Conservation (phyloP, 768 basidiomycete species). For the Russula sp. region DNA sequence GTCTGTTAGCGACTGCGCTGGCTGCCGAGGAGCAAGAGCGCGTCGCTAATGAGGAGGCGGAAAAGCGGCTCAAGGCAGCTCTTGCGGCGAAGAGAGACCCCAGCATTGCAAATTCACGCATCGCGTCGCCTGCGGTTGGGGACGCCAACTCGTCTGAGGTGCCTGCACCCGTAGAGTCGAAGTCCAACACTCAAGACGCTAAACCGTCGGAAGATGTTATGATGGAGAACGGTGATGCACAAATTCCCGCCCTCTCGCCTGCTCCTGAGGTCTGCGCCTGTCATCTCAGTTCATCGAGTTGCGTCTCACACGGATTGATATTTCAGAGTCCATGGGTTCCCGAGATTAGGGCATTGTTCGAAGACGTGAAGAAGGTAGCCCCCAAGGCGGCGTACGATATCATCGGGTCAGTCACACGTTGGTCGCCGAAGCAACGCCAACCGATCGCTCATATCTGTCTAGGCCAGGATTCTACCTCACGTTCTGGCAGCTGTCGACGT, state of each 20-base stretch:
- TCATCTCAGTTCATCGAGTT: not conserved
- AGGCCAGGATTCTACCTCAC: conserved; percentile 92
- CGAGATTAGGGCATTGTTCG: conserved; percentile 64
- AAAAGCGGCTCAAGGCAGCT: conserved; percentile 76
- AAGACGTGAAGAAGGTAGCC: conserved; percentile 66
- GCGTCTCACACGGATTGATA: not conserved
- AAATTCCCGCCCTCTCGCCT: conserved; percentile 12
- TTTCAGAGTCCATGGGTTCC: conserved; percentile 73
- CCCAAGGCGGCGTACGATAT: conserved; percentile 57
- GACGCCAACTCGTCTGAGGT: conserved; percentile 13
- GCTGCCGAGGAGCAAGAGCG: conserved; percentile 64
- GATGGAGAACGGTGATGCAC: conserved; percentile 50
- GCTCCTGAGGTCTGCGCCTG: conserved; percentile 3
- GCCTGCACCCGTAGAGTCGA: not conserved
- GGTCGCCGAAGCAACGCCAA: conserved; percentile 14
- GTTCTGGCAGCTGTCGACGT: conserved; percentile 94
- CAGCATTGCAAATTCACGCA: conserved; percentile 44
- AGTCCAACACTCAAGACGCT: conserved; percentile 6
- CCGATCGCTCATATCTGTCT: conserved; percentile 8
- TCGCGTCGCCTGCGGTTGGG: conserved; percentile 53
- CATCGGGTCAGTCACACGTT: conserved; percentile 54
- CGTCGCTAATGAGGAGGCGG: conserved; percentile 65
- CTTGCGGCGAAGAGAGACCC: conserved; percentile 76
- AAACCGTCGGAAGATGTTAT: conserved; percentile 34
- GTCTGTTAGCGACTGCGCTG: conserved; percentile 56